A percentile compares a stretch with the other conserved stretches of the same genome.
These are phyloP conservation scores for Zizania palustris DNA, from an alignment of 202 grass and related monocot genomes.

Conservation along the genomic window DNA sequence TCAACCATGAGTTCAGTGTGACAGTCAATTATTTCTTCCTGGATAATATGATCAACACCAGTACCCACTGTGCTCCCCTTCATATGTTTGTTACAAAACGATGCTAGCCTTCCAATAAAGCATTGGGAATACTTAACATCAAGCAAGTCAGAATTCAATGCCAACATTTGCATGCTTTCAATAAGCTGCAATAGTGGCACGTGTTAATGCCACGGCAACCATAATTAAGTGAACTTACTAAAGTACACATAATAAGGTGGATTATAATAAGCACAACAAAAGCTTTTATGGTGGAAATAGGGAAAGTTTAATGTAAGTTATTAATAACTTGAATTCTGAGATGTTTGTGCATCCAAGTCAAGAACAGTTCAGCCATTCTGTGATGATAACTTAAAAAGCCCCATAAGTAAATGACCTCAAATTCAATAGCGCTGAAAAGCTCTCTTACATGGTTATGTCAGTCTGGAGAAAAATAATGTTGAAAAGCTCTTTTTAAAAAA, in stretches of 20 bases:
- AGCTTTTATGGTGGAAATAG: too few relatives aligned
- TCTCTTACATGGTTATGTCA: not conserved
- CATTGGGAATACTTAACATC: constrained; percentile 58
- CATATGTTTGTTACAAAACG: constrained; percentile 39
- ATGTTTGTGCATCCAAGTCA: constrained; percentile 36
- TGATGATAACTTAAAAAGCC: constrained; percentile 12
- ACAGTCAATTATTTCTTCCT: constrained; percentile 32
- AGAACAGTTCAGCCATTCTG: constrained; percentile 14
- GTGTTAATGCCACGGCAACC: constrained; percentile 27
- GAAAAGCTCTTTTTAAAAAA: not conserved
- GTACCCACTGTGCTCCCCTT: constrained; percentile 37
- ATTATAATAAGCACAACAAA: constrained; percentile 15
- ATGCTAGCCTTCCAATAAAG: constrained; percentile 60
- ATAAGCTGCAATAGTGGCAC: constrained; percentile 47
- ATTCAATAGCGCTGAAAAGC: constrained; percentile 3
- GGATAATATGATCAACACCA: constrained; percentile 35
- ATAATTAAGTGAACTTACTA: constrained; percentile 20
- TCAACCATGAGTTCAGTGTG: constrained; percentile 48
- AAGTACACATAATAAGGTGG: constrained; percentile 3
- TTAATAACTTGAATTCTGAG: constrained; percentile 30
- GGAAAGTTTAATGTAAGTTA: not conserved
- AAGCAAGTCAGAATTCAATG: constrained; percentile 37
- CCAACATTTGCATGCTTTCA: constrained; percentile 47
- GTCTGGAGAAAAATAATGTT: not conserved
- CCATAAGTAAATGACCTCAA: constrained; percentile 20